Evolutionary conservation across 139 green algal species (phyloP).

Genomic region (Tetraselmis chui): DNA sequence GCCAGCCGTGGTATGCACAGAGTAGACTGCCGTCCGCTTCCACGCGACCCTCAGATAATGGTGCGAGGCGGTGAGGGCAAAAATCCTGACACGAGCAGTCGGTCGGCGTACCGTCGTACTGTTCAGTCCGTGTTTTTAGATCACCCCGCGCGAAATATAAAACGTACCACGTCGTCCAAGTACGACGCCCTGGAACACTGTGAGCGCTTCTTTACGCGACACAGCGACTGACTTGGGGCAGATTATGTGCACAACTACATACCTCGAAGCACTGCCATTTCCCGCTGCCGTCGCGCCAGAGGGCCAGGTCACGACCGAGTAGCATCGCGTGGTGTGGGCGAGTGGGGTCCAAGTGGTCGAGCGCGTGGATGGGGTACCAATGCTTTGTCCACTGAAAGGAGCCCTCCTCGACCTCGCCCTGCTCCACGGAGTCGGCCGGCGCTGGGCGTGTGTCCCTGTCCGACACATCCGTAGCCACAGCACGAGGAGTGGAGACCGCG

Average conservation of each 20-base stretch:
- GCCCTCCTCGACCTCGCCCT: too few relatives aligned
- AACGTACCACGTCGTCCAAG: too few relatives aligned
- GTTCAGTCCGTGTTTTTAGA: too few relatives aligned
- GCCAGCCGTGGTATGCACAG: slow-evolving; percentile 52
- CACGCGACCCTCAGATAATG: slow-evolving; percentile 28
- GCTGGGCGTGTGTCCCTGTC: too few relatives aligned
- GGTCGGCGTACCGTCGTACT: not conserved
- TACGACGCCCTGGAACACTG: not conserved
- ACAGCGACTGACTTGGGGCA: too few relatives aligned
- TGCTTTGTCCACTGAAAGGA: not conserved
- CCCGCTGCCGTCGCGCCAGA: not conserved
- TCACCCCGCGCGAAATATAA: too few relatives aligned
- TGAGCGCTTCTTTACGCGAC: not conserved
- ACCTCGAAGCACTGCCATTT: not conserved
- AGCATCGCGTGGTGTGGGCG: not conserved
- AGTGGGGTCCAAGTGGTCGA: not conserved
- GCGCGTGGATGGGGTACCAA: not conserved
- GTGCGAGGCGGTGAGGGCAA: slow-evolving; percentile 53
- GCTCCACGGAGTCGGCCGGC: too few relatives aligned
- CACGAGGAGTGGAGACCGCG: too few relatives aligned
- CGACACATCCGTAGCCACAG: too few relatives aligned
- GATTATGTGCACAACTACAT: not conserved
- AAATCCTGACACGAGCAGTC: slow-evolving; percentile 9
- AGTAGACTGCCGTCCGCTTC: slow-evolving; percentile 30
- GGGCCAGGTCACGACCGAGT: not conserved